These are phyloP conservation scores for Dichotomopilus funicola DNA, from an alignment of 2,329 filamentous ascomycete genomes.

Conservation along the genomic window DNA sequence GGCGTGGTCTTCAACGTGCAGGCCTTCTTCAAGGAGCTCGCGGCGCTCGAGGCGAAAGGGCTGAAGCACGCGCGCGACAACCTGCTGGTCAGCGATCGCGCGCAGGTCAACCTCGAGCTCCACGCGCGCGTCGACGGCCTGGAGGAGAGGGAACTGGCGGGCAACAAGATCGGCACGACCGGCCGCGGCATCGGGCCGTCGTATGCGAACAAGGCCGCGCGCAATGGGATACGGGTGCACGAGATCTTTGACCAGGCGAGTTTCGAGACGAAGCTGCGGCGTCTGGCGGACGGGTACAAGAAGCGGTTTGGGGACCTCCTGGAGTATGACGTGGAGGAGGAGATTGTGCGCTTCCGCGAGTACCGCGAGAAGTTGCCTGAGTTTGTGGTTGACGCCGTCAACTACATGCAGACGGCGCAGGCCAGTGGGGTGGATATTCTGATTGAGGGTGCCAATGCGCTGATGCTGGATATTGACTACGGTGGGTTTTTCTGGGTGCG, in stretches of 20 bases:
- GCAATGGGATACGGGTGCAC: slow-evolving; percentile 59
- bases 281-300: slow-evolving; percentile 55
- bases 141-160: slow-evolving; percentile 48
- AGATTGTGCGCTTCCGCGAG: slow-evolving; percentile 55
- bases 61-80: slow-evolving; percentile 48
- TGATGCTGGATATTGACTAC: slow-evolving; percentile 62
- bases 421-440: slow-evolving; percentile 53
- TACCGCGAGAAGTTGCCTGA: slow-evolving; percentile 51
- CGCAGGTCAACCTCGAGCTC: slow-evolving; percentile 57
- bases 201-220: slow-evolving; percentile 25
- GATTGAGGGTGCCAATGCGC: slow-evolving; percentile 59
- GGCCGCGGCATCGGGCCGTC: slow-evolving; percentile 28
- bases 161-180: slow-evolving; percentile 39
- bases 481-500: slow-evolving; percentile 22
- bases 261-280: slow-evolving; percentile 61
- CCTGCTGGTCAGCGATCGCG: slow-evolving; percentile 56
- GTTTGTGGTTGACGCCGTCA: slow-evolving; percentile 61
- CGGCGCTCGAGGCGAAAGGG: slow-evolving; percentile 53
- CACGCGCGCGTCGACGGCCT: slow-evolving; percentile 61
- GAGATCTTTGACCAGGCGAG: slow-evolving; percentile 61
- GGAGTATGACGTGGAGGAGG: slow-evolving; percentile 61
- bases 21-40: slow-evolving; percentile 58
- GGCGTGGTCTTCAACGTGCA: slow-evolving; percentile 59
- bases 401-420: slow-evolving; percentile 57
- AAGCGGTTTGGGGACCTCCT: slow-evolving; percentile 54